Base-by-base conservation (phyloP, 345 rosid genomes). In the Camelina sativa region DNA sequence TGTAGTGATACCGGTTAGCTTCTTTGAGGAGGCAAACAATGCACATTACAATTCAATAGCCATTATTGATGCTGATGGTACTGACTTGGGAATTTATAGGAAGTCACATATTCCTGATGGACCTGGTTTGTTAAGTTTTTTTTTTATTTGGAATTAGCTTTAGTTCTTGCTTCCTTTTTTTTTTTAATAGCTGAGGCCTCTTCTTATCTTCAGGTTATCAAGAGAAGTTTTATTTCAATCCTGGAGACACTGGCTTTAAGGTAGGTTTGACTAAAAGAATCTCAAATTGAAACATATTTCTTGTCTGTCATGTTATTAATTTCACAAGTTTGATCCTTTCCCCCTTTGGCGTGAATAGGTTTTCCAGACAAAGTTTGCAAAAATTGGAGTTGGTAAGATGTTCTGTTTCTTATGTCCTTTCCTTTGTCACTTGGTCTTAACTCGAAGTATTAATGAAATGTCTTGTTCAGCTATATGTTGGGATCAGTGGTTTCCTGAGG, bases 41-140 rank as follows among this genome's bases (percentile, higher is more conserved):
- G 97, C 96, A 47, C 93, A 95, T 80, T 90, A 88, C 85, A 95
- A 95, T 82, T 90, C 99, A 4, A 57, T 95, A 54, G 96, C 96
- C 48, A 85, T 94, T 38, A 86, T 91, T 22, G 97, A 94, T 76
- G 96, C 97, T 67, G 96, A 94, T 83, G 99, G 99, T 37, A 77
- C 93, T 60, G 97, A 92, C 76, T 87, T 92, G 44, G 99, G 97
- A 43, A 85, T 95, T 32, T 95, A 92, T 65, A 87, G 97, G 81
- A 95, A 95, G 80, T 90, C 99, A 1, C 97, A 92, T 86, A 92
- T 95, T 82, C 97, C 97, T 10, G 97, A 90, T 89, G 97, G 97
- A 79, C 99, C 96, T 13, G 99, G 99, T 92, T 57, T 74, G 69
- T 69, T 4, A 35, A 30, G 51, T 66, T 52, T 57, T 2, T 50